Evolutionary conservation across 2,329 filamentous ascomycete species (phyloP), one percentile per base, ranked within the genome.

Genomic region (Escovopsis weberi): DNA sequence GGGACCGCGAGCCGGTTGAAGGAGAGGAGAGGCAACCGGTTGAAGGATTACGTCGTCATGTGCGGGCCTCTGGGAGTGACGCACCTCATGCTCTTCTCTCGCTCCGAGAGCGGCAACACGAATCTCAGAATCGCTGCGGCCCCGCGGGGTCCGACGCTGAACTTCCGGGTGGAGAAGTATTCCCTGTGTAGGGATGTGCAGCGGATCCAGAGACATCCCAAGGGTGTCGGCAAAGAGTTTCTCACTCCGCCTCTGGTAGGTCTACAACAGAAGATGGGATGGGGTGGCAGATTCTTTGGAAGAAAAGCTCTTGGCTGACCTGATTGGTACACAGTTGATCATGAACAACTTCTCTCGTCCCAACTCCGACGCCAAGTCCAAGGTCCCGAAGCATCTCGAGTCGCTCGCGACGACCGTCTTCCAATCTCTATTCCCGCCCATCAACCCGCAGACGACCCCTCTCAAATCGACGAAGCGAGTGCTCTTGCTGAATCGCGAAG

Each of bases 341-440:
- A 96, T 98, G 91, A 98, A 98, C 67, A 95, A 94, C 62, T 94
- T 98, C 62, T 75, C 76, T 34, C 81, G 79, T 4, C 73, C 82
- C 26, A 69, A 66, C 30, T 56, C 72, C 37, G 74, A 78, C 44
- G 63, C 74, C 28, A 73, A 71, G 44, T 74, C 78, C 19, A 78
- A 82, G 47, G 80, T 94, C n/a, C 87, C 89, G 5, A 93, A 86
- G 58, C 88, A 95, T 53, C 83, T 98, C 55, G 91, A 98, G 64
- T 82, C 83, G 23, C 79, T 98, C 30, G 80, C 87, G 3, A 96
- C 88, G 2, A 93, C 87, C 38, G 80, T 95, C 55, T 98, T 96
- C 65, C 89, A 95, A 61, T 94, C 86, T 7, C 75, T 98, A 33
- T 96, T 98, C 56, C 89, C 91, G 4, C 85, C 88, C 1, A 95